phyloP scores from a whole-genome alignment of 2,329 filamentous ascomycete species.

The Botrytis fabae region DNA sequence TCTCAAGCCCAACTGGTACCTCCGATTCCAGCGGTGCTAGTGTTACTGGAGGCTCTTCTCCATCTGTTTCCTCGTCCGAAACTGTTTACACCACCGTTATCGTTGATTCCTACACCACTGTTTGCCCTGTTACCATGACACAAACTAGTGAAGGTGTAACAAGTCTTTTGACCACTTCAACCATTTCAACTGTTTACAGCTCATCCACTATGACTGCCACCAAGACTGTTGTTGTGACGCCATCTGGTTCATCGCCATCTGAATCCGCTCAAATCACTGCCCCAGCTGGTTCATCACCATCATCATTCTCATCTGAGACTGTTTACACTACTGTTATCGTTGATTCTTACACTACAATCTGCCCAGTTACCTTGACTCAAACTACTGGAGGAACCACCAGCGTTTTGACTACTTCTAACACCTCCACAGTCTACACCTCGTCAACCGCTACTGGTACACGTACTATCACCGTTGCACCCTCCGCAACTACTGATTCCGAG shows the following conservation, averaged over 20 bases:
- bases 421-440: constrained; percentile 1
- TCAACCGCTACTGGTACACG: constrained; percentile 4
- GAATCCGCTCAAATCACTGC: background rate
- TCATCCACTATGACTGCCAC: background rate
- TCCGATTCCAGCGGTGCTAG: background rate
- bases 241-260: constrained; percentile 1
- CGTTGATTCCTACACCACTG: constrained; percentile 12
- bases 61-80: background rate
- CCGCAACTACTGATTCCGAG: background rate
- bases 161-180: constrained; percentile 6
- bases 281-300: background rate
- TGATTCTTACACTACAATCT: constrained; percentile 4
- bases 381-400: background rate
- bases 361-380: constrained; percentile 12
- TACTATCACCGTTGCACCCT: background rate
- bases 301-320: background rate
- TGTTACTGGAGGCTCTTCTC: background rate
- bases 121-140: constrained; percentile 15
- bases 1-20: background rate
- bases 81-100: constrained; percentile 4
- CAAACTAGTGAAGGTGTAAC: constrained; percentile 2
- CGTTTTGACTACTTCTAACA: constrained; percentile 6
- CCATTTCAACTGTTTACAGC: background rate
- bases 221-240: background rate
- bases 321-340: constrained; percentile 6